Conservation (phyloP, 768 basidiomycete species). For the Amanita jacksonii region DNA sequence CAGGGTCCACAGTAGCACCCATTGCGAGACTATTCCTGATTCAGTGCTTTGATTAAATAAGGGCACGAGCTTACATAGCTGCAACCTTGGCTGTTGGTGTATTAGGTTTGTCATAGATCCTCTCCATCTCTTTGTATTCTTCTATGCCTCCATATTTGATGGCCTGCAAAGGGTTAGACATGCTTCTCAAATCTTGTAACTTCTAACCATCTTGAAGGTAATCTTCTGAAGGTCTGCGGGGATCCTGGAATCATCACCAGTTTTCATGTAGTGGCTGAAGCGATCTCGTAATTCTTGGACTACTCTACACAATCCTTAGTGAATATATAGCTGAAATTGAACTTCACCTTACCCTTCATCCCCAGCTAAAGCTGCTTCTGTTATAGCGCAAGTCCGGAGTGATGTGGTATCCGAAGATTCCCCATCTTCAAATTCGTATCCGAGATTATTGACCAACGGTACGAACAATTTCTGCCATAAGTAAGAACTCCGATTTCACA, state of each 20-base stretch:
- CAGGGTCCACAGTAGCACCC: conserved; percentile 46
- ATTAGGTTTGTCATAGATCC: conserved; percentile 59
- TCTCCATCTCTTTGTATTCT: conserved; percentile 67
- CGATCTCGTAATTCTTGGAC: conserved; percentile 60
- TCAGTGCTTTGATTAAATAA: neutral
- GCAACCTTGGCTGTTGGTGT: conserved; percentile 66
- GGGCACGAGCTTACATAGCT: conserved; percentile 44
- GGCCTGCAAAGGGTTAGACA: conserved; percentile 30
- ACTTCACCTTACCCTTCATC: conserved; percentile 17
- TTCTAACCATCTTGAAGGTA: conserved; percentile 42
- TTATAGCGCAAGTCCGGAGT: conserved; percentile 68
- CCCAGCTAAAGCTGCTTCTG: conserved; percentile 28
- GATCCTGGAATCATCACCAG: conserved; percentile 67
- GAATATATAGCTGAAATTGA: neutral
- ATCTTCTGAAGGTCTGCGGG: conserved; percentile 67
- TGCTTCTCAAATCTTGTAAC: conserved; percentile 4
- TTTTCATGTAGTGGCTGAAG: conserved; percentile 62
- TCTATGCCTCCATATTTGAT: conserved; percentile 62
- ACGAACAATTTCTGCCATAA: conserved; percentile 45
- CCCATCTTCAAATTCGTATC: conserved; percentile 57
- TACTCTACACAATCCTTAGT: conserved; percentile 38
- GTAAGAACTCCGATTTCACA: conserved; percentile 7
- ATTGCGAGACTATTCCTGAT: conserved; percentile 44
- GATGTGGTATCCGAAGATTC: conserved; percentile 64
- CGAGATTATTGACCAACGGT: conserved; percentile 71